Base-by-base conservation (phyloP, 2,329 filamentous ascomycete genomes). In the Aspergillus ochraceus region DNA sequence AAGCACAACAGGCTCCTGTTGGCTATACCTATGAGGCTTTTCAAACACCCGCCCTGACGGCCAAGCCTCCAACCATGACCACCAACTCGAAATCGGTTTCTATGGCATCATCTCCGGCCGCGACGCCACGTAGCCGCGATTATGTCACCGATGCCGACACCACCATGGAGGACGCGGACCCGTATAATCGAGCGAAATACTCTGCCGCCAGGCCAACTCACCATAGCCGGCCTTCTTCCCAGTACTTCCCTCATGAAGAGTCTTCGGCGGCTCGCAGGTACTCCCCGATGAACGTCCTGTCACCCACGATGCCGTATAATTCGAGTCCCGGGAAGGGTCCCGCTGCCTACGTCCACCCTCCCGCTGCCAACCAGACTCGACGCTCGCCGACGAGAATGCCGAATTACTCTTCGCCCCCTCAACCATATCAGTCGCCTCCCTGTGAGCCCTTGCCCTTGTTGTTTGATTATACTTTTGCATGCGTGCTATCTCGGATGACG, bases 271-370 rank as follows among this genome's bases (percentile, higher is more conserved):
- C 92, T 60, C 91, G 96, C 75, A 88, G 93, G 73, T 98, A 98
- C 79, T 98, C 94, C 51, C 95, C 94, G 64, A 97, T 97, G 93
- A 94, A 97, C 75, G 86, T 87, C 17, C 81, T 96, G 62, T 92
- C 92, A 61, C 91, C 92, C 46, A 87, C 89, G 36, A 89, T 90
- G 58, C 88, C 92, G 36, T 96, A 96, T 78, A 84, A 86, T 73
- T 83, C 79, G 79, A 90, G 81, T 74, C 86, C 81, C 63, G 86
- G 80, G 72, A 81, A 81, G 74, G 66, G 83, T 67, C 79, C 80
- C 60, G 77, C 76, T 69, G 70, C 79, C 30, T 84, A 83, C 66
- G 76, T 76, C 51, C 83, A 84, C 79, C 89, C 80, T 81, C 82
- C 75, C 68, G 62, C 67, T 19, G 61, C 73, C 76, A 83, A 66